A percentile compares a stretch with the other conserved stretches of the same genome.
phyloP scores from a whole-genome alignment of 2,329 filamentous ascomycete species.

The Aspergillus proliferans region DNA sequence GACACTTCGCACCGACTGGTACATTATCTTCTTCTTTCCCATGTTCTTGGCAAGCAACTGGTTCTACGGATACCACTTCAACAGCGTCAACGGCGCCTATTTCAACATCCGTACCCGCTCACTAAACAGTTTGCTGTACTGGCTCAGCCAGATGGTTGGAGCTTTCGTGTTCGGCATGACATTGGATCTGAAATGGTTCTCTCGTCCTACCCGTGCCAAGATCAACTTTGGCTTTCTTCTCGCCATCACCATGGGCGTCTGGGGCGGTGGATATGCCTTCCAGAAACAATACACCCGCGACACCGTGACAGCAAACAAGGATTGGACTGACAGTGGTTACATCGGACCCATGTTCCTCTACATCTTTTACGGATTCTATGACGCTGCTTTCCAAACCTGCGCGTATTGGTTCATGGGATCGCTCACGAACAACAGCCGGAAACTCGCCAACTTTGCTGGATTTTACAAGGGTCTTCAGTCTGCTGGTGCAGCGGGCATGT shows the following conservation, averaged over 20 bases:
- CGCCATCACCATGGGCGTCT: conserved; percentile 66
- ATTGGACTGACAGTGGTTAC: conserved; percentile 64
- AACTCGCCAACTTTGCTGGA: conserved; percentile 83
- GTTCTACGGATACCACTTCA: conserved; percentile 77
- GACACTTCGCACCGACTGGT: conserved; percentile 63
- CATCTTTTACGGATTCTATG: conserved; percentile 85
- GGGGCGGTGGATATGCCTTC: conserved; percentile 78
- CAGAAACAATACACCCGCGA: conserved; percentile 56
- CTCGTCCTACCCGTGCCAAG: conserved; percentile 64
- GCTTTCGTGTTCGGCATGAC: conserved; percentile 66
- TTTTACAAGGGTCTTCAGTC: conserved; percentile 90
- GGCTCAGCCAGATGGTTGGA: conserved; percentile 69
- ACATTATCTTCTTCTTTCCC: conserved; percentile 69
- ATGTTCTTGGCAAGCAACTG: conserved; percentile 77
- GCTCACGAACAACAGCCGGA: conserved; percentile 85
- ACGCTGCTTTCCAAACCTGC: conserved; percentile 82
- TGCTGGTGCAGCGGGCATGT: conserved; percentile 64
- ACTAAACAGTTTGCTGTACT: conserved; percentile 77
- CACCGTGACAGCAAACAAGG: conserved; percentile 34
- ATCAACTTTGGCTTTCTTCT: conserved; percentile 57
- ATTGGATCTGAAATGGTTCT: conserved; percentile 56
- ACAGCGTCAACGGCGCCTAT: conserved; percentile 61
- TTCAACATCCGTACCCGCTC: conserved; percentile 70
- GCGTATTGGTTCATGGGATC: conserved; percentile 97
- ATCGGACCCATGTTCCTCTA: conserved; percentile 80